phyloP scores from a whole-genome alignment of 768 basidiomycete genomes.

The Zangia roseola region DNA sequence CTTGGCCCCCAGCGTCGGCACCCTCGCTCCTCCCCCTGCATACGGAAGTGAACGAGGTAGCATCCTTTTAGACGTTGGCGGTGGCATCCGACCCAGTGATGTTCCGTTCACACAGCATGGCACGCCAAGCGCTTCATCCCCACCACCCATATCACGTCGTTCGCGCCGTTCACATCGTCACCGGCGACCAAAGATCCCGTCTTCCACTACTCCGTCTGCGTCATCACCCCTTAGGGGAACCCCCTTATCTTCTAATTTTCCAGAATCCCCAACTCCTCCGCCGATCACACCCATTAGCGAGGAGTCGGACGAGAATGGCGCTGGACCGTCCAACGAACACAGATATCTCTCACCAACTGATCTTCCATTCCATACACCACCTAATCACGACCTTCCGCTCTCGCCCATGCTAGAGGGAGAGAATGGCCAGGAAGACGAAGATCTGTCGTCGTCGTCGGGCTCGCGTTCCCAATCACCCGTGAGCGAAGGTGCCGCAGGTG shows the following conservation, averaged over 20 bases:
- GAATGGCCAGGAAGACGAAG: conserved; percentile 24
- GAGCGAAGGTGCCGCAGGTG: conserved; percentile 62
- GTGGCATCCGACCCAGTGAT: conserved; percentile 32
- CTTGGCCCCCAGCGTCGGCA: conserved; percentile 93
- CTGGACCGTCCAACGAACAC: conserved; percentile 49
- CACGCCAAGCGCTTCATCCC: conserved; percentile 47
- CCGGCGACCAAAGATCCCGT: conserved; percentile 48
- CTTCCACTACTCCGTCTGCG: conserved; percentile 39
- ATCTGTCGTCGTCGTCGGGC: conserved; percentile 22
- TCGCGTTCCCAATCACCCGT: conserved; percentile 62
- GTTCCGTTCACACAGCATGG: conserved; percentile 43
- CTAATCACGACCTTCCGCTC: conserved; percentile 47
- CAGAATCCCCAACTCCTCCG: conserved; percentile 53
- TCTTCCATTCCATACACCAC: conserved; percentile 56
- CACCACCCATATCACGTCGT: conserved; percentile 45
- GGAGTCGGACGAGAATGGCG: conserved; percentile 47
- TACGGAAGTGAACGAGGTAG: conserved; percentile 97
- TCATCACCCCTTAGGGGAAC: conserved; percentile 69
- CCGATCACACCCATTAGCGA: conserved; percentile 83
- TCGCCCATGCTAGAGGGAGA: conserved; percentile 31
- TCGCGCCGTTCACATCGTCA: conserved; percentile 61
- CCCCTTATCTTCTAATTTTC: conserved; percentile 39
- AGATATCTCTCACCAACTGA: conserved; percentile 65
- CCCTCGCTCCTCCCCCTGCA: conserved; percentile 94
- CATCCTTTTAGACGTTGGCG: conserved; percentile 88